These are phyloP conservation scores for Piromyces sp. DNA, from an alignment of 192 early-diverging fungal genomes.

Conservation along the genomic window DNA sequence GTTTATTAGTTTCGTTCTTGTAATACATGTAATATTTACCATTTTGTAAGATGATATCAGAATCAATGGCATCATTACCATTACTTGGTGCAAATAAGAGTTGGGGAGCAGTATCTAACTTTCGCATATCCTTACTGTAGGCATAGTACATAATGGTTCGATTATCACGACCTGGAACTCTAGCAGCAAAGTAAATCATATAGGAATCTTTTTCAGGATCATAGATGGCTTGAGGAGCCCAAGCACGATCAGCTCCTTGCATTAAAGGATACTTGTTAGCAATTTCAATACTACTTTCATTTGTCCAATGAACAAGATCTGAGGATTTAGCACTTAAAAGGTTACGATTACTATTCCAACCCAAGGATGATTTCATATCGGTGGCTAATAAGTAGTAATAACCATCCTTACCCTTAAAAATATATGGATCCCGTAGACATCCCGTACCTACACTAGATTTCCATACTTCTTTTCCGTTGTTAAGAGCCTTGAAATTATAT, in stretches of 20 bases:
- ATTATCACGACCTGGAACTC: not conserved
- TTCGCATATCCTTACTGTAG: not conserved
- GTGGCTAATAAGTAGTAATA: not conserved
- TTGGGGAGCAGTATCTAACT: not conserved
- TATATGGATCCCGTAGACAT: not conserved
- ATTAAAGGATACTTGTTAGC: not conserved
- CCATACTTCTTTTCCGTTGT: not conserved
- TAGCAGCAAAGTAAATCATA: not conserved
- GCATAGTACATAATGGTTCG: not conserved
- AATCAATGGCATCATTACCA: not conserved
- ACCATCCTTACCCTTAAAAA: not conserved
- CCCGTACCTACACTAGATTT: not conserved
- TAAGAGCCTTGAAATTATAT: not conserved
- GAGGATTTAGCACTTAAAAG: not conserved
- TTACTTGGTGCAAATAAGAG: not conserved
- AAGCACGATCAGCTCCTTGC: not conserved
- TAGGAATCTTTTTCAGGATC: not conserved
- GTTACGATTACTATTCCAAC: not conserved
- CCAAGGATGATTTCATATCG: not conserved
- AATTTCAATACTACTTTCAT: not conserved
- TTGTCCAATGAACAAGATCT: not conserved
- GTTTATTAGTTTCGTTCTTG: not conserved
- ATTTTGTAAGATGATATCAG: not conserved
- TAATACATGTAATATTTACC: not conserved
- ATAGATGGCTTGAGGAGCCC: not conserved